Conservation (phyloP, 345 rosid species). For the Murraya paniculata region DNA sequence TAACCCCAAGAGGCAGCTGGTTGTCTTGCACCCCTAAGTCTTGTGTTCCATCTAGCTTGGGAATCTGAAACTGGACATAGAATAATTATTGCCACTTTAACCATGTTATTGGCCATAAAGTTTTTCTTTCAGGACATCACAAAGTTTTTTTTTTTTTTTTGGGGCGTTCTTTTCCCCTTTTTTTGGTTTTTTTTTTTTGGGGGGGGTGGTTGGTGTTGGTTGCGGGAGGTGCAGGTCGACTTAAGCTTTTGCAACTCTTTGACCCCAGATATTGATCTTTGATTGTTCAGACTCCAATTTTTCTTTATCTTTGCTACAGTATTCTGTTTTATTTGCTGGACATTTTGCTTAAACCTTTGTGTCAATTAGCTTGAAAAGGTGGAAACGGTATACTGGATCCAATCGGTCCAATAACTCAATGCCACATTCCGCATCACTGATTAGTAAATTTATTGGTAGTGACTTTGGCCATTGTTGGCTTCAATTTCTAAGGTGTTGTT, state of each 20-base stretch:
- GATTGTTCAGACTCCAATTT: neutral
- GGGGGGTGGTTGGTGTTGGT: too few relatives aligned
- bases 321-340: neutral
- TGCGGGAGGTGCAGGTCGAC: too few relatives aligned
- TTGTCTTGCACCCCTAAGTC: slow-evolving; percentile 1
- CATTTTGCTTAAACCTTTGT: neutral
- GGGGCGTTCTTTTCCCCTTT: too few relatives aligned
- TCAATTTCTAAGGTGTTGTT: neutral
- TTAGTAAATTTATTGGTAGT: neutral
- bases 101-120: neutral
- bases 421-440: neutral
- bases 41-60: slow-evolving; percentile 1
- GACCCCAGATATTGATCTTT: neutral
- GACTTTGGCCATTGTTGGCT: neutral
- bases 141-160: neutral
- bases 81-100: neutral
- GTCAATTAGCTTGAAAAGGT: neutral
- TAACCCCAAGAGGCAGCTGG: slow-evolving; percentile 3
- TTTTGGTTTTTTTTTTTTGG: neutral
- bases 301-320: neutral
- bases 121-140: neutral
- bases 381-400: neutral
- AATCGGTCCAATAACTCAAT: neutral
- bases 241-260: neutral
- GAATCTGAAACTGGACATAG: neutral